Conservation (phyloP, 176 grass and related monocot genomes). For the Juncus inflexus region DNA sequence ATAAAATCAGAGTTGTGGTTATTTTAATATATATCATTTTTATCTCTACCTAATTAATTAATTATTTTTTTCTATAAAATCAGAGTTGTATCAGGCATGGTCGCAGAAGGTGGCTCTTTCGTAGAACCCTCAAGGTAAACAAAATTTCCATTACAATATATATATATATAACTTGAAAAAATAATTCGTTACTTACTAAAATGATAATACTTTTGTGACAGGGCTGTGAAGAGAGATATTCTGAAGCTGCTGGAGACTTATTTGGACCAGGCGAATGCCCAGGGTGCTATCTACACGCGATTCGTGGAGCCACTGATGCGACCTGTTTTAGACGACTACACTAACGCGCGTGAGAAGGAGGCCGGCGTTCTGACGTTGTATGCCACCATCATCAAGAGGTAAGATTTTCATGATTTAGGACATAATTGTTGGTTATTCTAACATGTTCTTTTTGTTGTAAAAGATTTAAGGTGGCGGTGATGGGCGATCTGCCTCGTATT, state of each 20-base stretch:
- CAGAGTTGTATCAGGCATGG: conserved; percentile 95
- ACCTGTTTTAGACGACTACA: conserved; percentile 85
- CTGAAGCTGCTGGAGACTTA: conserved; percentile 98
- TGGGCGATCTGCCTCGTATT: conserved; percentile 67
- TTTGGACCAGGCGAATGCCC: conserved; percentile 94
- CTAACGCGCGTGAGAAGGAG: conserved; percentile 96
- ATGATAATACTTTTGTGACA: conserved; percentile 29
- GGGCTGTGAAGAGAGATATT: conserved; percentile 96
- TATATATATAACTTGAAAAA: too few species aligned
- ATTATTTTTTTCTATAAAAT: conserved; percentile 10
- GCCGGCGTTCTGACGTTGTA: conserved; percentile 96
- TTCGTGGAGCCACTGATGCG: conserved; percentile 99
- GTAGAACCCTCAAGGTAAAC: conserved; percentile 89
- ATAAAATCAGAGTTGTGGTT: conserved; percentile 75
- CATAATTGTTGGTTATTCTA: too few species aligned
- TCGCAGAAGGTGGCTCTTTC: conserved; percentile 95
- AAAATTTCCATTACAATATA: too few species aligned
- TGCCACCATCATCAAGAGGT: conserved; percentile 99
- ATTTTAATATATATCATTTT: neutral
- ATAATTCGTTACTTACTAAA: too few species aligned
- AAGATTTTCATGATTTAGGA: conserved; percentile 25
- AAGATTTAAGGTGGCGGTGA: conserved; percentile 89
- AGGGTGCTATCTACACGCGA: conserved; percentile 77
- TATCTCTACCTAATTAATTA: too few species aligned
- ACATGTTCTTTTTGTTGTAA: conserved; percentile 9